Evolutionary conservation across 2,329 filamentous ascomycete genomes (phyloP), one percentile per base, ranked within the genome.

Genomic region (Trichoderma afroharzianum): DNA sequence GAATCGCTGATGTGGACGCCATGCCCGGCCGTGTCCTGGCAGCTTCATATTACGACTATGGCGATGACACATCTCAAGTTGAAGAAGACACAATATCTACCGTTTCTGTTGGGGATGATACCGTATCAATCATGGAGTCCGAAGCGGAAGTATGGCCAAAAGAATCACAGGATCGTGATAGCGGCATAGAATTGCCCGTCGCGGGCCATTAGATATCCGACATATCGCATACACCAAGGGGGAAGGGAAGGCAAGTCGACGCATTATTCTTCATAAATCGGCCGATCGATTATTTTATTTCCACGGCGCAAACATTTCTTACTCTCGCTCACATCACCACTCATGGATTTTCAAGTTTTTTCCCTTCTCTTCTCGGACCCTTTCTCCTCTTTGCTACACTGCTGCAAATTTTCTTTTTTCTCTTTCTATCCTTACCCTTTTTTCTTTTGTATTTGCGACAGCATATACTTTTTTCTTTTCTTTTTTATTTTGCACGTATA

Each of bases 1-100:
- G 88, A 33, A 88, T 92, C 9, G 93, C 90, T 74, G 95, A 98
- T 77, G 86, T 97, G 39, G 88, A 93, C 28, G 68, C 39, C 12
- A 66, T 4, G 94, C 94, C 14, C 12, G 94, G 94, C 0, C 88
- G 94, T 26, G 92, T 97, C 1, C 85, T 98, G 4, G 85, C 88
- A 11, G 84, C 86, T 1, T 85, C 87, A 0, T 92, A 95, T 73
- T 92, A 95, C 62, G 82, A 90, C 6, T 80, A 81, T 18, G 78
- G 79, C 7, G 78, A 77, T n/a, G 77, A 79, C 47, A 76, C 64
- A 8, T 74, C 76, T 50, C 72, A 71, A n/a, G 53, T 53, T 72
- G 66, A 72, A 67, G 30, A 72, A 63, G 74, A 76, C 67, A 58
- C 75, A 58, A 58, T 79, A 74, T 78, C 76, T 68, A 68, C 71